Base-by-base conservation (phyloP, 768 basidiomycete species). In the Leccinellum albellum region DNA sequence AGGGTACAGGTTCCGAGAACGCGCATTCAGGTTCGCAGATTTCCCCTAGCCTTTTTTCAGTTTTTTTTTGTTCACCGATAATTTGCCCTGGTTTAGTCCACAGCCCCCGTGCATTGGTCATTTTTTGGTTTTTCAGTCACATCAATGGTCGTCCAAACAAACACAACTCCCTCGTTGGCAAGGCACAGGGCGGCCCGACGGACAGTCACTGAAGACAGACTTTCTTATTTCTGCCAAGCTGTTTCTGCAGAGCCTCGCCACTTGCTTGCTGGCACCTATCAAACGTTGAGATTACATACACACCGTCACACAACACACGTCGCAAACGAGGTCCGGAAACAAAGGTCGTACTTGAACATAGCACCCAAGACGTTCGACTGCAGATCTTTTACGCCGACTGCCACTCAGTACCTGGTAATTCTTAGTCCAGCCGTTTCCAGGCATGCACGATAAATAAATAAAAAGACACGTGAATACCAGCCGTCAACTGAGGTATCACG, bases 381-480 rank as follows among this genome's bases (percentile, higher is more conserved):
- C 56, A 67, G 60, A 64, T 72, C 70, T 61, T 69, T 67, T 71
- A 76, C 73, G 62, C 75, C 73, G 52, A 64, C 57, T 69, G 68
- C 64, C 69, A 70, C 60, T 70, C 65, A 14, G 65, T 66, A 28
- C 65, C 57, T 54, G 73, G 70, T 8, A 65, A 65, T 59, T 62
- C 58, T 53, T 71, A 64, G 62, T 73, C 70, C 60, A 75, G 68
- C 59, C 73, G 66, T 64, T 69, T 73, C 69, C 67, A 73, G 53
- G 70, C 70, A 70, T 69, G 64, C 56, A 53, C 21, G 55, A 65
- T 58, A 50, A 50, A 21, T 6, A 46, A 32, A n/a, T n/a, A n/a
- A 54, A 56, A 56, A 49, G 57, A 31, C 57, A 61, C 58, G 58
- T 55, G 66, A 64, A 59, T 50, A 50, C 60, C 65, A 59, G 63